phyloP scores from a whole-genome alignment of 805 yeast species.

The Metschnikowia drakensbergensis region DNA sequence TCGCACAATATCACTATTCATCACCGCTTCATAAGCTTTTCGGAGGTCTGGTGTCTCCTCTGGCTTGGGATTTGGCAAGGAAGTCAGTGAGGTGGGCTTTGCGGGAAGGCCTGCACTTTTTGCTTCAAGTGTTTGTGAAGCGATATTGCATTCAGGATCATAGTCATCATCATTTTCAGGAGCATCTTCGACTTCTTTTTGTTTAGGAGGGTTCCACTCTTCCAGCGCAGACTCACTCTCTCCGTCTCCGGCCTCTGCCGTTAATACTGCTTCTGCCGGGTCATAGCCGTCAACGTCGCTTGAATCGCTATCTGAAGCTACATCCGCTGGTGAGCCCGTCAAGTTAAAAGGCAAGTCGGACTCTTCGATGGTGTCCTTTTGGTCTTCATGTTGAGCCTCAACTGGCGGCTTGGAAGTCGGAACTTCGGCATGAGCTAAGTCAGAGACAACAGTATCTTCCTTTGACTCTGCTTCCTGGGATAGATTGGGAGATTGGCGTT shows the following conservation, averaged over 20 bases:
- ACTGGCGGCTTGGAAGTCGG: too few species aligned
- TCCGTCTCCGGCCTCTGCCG: too few species aligned
- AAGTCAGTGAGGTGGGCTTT: conserved; percentile 8
- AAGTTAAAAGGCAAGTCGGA: conserved; percentile 1
- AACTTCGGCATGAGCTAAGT: background rate
- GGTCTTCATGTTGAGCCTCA: background rate
- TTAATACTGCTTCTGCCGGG: conserved; percentile 2
- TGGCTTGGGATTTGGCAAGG: conserved; percentile 11
- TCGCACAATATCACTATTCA: conserved; percentile 32
- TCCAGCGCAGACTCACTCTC: background rate
- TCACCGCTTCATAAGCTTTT: conserved; percentile 35
- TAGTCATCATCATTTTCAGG: conserved; percentile 15
- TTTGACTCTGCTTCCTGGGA: background rate
- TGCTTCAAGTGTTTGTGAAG: background rate
- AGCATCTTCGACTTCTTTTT: background rate
- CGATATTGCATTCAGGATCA: conserved; percentile 12
- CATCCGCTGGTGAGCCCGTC: background rate
- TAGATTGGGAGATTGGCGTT: background rate
- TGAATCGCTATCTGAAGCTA: background rate
- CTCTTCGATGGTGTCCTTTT: background rate
- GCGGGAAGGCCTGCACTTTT: conserved; percentile 9
- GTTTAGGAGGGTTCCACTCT: background rate
- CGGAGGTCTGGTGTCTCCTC: conserved; percentile 16
- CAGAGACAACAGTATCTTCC: background rate
- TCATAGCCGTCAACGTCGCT: conserved; percentile 1